Percentiles rank a stretch among this genome's conserved stretches.
These are phyloP conservation scores for Ogataea nakhonphanomensis DNA, from an alignment of 805 yeast genomes.

Conservation along the genomic window DNA sequence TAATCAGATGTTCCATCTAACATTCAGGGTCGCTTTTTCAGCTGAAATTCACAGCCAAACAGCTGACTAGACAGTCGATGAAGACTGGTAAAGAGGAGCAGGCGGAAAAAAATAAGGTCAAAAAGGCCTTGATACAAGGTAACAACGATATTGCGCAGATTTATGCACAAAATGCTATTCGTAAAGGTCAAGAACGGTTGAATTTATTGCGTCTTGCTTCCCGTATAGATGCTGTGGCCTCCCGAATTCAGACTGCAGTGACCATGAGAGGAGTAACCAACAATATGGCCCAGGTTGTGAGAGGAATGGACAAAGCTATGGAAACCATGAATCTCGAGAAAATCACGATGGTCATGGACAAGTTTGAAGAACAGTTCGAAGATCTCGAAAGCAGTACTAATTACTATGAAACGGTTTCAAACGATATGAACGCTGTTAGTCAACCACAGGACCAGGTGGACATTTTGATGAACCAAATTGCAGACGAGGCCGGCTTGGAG, in stretches of 20 bases:
- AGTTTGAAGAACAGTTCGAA: conserved; percentile 93
- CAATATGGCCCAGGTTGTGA: conserved; percentile 88
- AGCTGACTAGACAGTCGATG: conserved; percentile 82
- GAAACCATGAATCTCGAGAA: conserved; percentile 93
- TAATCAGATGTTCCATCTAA: conserved; percentile 21
- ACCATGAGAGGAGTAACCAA: conserved; percentile 95
- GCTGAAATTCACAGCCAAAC: conserved; percentile 88
- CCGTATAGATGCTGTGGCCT: conserved; percentile 92
- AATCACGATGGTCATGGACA: conserved; percentile 94
- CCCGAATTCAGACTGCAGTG: conserved; percentile 95
- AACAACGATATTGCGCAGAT: conserved; percentile 89
- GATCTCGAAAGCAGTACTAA: conserved; percentile 92
- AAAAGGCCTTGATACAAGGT: conserved; percentile 83
- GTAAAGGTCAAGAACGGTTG: conserved; percentile 83
- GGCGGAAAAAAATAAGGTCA: conserved; percentile 81
- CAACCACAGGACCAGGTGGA: conserved; percentile 97
- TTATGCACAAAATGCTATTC: conserved; percentile 93
- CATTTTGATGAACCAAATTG: conserved; percentile 82
- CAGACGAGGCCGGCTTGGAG: conserved; percentile 96
- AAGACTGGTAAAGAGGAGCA: conserved; percentile 89
- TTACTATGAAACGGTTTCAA: conserved; percentile 88
- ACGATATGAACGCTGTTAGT: conserved; percentile 78
- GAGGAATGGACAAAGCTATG: conserved; percentile 94
- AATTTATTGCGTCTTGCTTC: conserved; percentile 80
- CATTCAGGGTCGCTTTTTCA: conserved; percentile 58